phyloP scores from a whole-genome alignment of 306 rosid species.

The Malus sylvestris region DNA sequence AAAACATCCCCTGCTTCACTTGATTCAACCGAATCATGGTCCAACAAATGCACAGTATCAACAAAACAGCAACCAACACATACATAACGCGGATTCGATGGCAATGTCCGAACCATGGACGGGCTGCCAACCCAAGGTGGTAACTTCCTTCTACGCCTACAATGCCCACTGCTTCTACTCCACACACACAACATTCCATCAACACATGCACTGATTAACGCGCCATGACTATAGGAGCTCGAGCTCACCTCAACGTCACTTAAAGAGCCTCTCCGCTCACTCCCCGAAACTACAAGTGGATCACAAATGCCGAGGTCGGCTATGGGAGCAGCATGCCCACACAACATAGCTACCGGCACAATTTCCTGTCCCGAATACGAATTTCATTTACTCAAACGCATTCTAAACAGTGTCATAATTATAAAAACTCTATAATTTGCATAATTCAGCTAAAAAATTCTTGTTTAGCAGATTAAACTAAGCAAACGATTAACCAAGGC shows the following conservation, averaged over 20 bases:
- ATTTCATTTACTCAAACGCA: background rate
- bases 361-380: conserved; percentile 49
- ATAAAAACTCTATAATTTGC: background rate
- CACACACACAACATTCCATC: conserved; percentile 93
- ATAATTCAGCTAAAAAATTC: background rate
- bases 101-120: conserved; percentile 51
- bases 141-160: conserved; percentile 75
- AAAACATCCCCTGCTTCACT: conserved; percentile 39
- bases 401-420: background rate
- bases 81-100: conserved; percentile 65
- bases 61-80: conserved; percentile 74
- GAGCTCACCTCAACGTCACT: conserved; percentile 18
- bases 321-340: conserved; percentile 83
- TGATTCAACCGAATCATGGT: conserved; percentile 32
- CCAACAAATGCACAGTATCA: conserved; percentile 32
- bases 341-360: conserved; percentile 68
- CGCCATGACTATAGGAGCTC: conserved; percentile 35
- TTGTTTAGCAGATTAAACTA: background rate
- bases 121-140: conserved; percentile 98
- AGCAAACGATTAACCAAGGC: background rate
- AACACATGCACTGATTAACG: conserved; percentile 70
- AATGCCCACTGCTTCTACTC: conserved; percentile 88
- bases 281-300: conserved; percentile 40
- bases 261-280: conserved; percentile 18
- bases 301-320: conserved; percentile 65